phyloP scores from a whole-genome alignment of 176 grass and related monocot species.

The Chrysopogon serrulatus region DNA sequence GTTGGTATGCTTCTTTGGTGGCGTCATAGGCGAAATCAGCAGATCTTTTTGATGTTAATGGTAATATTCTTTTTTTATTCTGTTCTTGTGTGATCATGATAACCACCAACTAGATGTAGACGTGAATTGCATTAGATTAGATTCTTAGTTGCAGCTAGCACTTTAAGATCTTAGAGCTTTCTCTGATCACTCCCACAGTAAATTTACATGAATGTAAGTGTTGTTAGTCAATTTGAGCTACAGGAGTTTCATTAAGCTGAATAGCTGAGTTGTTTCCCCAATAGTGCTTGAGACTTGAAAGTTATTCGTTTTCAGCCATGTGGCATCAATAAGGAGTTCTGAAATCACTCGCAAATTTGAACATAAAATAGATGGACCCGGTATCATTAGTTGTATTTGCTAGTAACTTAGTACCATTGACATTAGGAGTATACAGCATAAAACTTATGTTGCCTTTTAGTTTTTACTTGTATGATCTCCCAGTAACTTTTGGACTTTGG shows the following conservation, averaged over 20 bases:
- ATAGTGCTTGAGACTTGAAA: background rate
- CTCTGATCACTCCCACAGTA: background rate
- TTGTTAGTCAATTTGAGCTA: background rate
- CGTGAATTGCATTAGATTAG: background rate
- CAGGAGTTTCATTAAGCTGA: background rate
- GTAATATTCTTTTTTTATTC: constrained; percentile 33
- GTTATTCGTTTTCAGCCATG: background rate
- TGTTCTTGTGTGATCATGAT: background rate
- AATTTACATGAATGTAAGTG: background rate
- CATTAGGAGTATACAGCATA: background rate
- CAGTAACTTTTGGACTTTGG: background rate
- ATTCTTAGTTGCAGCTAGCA: background rate
- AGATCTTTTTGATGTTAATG: constrained; percentile 93
- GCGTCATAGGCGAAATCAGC: constrained; percentile 78
- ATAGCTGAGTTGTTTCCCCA: background rate
- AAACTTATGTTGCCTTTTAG: background rate
- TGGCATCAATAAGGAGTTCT: background rate
- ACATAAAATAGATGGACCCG: background rate
- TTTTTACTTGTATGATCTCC: background rate
- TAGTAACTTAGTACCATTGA: background rate
- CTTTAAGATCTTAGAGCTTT: background rate
- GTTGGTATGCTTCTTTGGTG: constrained; percentile 74
- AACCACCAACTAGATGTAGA: background rate
- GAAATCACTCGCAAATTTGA: background rate
- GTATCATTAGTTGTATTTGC: background rate